Evolutionary conservation across 495 filamentous ascomycete genomes (phyloP).

Genomic region (Astrothelium macrocarpum): DNA sequence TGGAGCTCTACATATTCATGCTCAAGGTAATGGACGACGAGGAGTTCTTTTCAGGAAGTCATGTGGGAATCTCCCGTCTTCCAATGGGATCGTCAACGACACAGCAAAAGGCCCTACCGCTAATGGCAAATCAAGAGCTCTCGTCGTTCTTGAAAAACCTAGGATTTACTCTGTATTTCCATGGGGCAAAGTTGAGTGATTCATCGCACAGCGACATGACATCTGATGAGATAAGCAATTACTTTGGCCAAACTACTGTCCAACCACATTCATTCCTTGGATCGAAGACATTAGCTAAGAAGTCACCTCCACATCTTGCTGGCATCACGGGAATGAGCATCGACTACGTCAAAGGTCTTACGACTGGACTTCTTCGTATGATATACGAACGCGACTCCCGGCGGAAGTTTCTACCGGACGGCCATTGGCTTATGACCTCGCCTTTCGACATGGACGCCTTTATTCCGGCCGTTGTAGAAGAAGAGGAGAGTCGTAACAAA

Average conservation of each 20-base stretch:
- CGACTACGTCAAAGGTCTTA: slow-evolving; percentile 66
- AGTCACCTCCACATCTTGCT: slow-evolving; percentile 29
- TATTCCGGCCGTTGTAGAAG: slow-evolving; percentile 72
- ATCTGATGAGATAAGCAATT: slow-evolving; percentile 35
- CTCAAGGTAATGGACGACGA: slow-evolving; percentile 91
- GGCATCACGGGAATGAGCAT: slow-evolving; percentile 64
- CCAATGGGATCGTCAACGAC: slow-evolving; percentile 38
- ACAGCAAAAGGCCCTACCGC: slow-evolving; percentile 50
- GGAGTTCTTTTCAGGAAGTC: slow-evolving; percentile 50
- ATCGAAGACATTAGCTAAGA: slow-evolving; percentile 12
- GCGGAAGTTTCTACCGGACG: slow-evolving; percentile 65
- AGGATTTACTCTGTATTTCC: slow-evolving; percentile 84
- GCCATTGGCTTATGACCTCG: slow-evolving; percentile 91
- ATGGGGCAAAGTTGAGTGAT: slow-evolving; percentile 53
- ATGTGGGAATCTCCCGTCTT: neutral
- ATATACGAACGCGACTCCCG: slow-evolving; percentile 92
- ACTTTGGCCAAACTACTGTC: slow-evolving; percentile 40
- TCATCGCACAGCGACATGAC: neutral
- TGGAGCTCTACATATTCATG: slow-evolving; percentile 89
- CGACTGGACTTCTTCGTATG: slow-evolving; percentile 74
- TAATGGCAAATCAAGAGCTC: slow-evolving; percentile 63
- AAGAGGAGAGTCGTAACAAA: slow-evolving; percentile 72
- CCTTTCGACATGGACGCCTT: slow-evolving; percentile 89
- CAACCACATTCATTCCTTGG: neutral
- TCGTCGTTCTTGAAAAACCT: slow-evolving; percentile 84